phyloP scores from a whole-genome alignment of 2,329 filamentous ascomycete genomes.

The Zymoseptoria ardabiliae region DNA sequence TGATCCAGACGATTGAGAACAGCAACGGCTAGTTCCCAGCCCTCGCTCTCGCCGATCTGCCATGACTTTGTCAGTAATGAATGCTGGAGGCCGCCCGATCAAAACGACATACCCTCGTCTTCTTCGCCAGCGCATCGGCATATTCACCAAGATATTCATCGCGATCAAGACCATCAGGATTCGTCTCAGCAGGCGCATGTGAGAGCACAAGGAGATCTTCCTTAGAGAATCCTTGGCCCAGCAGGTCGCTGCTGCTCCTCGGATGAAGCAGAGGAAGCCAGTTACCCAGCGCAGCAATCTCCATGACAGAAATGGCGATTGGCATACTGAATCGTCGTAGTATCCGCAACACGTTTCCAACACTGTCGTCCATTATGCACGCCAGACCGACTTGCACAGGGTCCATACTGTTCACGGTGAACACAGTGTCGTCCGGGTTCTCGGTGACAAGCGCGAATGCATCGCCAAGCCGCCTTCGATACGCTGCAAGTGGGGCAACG shows the following conservation, averaged over 20 bases:
- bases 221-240: conserved; percentile 62
- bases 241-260: conserved; percentile 42
- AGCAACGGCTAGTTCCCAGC: conserved; percentile 85
- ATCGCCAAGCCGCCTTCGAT: conserved; percentile 64
- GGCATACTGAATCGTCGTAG: conserved; percentile 74
- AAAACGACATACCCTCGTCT: conserved; percentile 20
- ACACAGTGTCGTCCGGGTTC: conserved; percentile 56
- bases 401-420: conserved; percentile 69
- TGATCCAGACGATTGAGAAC: conserved; percentile 77
- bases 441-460: conserved; percentile 61
- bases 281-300: conserved; percentile 73
- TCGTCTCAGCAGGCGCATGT: conserved; percentile 53
- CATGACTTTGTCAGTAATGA: conserved; percentile 11
- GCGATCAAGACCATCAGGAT: conserved; percentile 61
- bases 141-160: conserved; percentile 74
- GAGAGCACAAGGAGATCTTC: conserved; percentile 82
- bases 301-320: conserved; percentile 68
- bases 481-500: conserved; percentile 55
- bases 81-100: not conserved
- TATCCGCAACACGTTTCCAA: conserved; percentile 66
- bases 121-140: conserved; percentile 53
- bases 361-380: conserved; percentile 73
- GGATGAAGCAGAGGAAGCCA: conserved; percentile 63
- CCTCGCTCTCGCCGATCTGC: conserved; percentile 41
- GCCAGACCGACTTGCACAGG: conserved; percentile 74